Conservation (phyloP, 192 early-diverging fungal species). For the Dissophora ornata region DNA sequence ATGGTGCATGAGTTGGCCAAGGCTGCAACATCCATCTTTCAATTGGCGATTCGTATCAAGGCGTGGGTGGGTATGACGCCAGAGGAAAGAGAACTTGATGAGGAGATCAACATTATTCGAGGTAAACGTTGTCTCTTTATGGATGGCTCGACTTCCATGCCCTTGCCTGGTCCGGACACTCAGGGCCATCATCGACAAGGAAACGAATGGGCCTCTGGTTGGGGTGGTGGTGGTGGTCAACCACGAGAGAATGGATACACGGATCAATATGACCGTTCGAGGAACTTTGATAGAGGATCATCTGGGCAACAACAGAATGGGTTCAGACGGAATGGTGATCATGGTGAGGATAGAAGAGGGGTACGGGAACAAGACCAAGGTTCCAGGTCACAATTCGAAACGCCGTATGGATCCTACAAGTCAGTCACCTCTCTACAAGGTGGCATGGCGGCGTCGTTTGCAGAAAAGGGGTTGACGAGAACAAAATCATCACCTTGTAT, state of each 20-base stretch:
- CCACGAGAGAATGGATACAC: not conserved
- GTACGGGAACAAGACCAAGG: not conserved
- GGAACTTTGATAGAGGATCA: too few species aligned
- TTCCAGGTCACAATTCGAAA: not conserved
- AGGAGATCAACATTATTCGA: conserved; percentile 51
- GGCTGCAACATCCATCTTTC: conserved; percentile 37
- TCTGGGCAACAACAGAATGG: not conserved
- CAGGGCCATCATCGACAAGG: not conserved
- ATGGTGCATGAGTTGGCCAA: conserved; percentile 44
- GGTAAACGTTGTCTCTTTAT: conserved; percentile 47
- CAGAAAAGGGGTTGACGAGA: not conserved
- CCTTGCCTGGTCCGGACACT: conserved; percentile 3
- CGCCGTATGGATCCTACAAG: not conserved
- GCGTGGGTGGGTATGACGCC: conserved; percentile 49
- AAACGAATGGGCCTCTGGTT: not conserved
- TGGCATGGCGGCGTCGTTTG: not conserved
- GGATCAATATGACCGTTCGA: not conserved
- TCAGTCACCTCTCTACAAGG: conserved; percentile 5
- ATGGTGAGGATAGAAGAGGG: not conserved
- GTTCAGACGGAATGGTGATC: not conserved
- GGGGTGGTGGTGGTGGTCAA: too few species aligned
- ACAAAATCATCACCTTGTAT: not conserved
- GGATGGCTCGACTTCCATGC: conserved; percentile 16
- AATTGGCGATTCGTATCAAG: conserved; percentile 47
- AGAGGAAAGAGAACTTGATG: conserved; percentile 32